These are phyloP conservation scores for Ustilago lituana DNA, from an alignment of 1,284 basidiomycete species.

Conservation along the genomic window DNA sequence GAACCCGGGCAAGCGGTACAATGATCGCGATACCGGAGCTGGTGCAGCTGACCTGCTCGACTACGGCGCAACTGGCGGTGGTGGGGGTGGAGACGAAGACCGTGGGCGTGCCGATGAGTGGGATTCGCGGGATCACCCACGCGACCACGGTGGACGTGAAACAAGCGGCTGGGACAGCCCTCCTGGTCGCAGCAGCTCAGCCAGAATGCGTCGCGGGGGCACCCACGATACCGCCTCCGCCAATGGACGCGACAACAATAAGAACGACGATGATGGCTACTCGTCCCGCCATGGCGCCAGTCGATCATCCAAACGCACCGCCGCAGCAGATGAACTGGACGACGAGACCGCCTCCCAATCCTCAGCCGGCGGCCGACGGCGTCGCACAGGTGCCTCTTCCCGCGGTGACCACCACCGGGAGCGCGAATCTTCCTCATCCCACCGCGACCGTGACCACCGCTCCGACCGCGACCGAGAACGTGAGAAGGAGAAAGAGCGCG, in stretches of 20 bases:
- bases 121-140: conserved; percentile 9
- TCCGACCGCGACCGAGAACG: conserved; percentile 21
- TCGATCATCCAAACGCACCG: conserved; percentile 18
- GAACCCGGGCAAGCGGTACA: conserved; percentile 58
- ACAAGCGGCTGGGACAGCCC: conserved; percentile 14
- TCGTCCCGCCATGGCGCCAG: conserved; percentile 7
- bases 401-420: conserved; percentile 27
- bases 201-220: conserved; percentile 30
- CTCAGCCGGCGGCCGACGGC: conserved; percentile 16
- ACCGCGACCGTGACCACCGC: conserved; percentile 13
- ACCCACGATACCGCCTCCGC: conserved; percentile 14
- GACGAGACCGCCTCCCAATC: conserved; percentile 38
- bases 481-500: conserved; percentile 30
- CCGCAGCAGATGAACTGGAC: conserved; percentile 18
- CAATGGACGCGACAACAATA: background rate
- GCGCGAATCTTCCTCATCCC: conserved; percentile 12
- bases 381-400: background rate
- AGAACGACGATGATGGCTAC: conserved; percentile 5
- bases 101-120: conserved; percentile 33
- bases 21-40: conserved; percentile 58
- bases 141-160: conserved; percentile 1
- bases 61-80: conserved; percentile 55
- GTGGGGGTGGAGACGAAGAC: conserved; percentile 14
- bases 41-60: conserved; percentile 61
- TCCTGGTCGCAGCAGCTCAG: conserved; percentile 10